These are phyloP conservation scores for Penicillium parvum DNA, from an alignment of 495 filamentous ascomycete species.

Conservation along the genomic window DNA sequence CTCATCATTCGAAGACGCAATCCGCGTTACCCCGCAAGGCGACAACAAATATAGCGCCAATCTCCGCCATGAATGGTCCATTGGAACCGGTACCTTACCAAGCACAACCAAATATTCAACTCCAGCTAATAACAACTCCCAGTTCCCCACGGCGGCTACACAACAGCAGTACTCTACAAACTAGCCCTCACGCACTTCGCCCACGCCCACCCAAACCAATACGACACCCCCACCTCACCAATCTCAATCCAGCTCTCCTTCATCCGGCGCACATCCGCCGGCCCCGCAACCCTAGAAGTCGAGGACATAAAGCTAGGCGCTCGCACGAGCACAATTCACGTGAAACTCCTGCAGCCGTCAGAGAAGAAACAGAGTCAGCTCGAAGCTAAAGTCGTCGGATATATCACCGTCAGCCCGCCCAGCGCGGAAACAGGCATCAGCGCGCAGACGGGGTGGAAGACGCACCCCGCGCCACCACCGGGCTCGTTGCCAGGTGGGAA, in stretches of 20 bases:
- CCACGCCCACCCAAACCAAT: conserved; percentile 54
- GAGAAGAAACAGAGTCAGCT: conserved; percentile 19
- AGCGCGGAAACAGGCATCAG: conserved; percentile 54
- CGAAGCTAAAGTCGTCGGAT: conserved; percentile 61
- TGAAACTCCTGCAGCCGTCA: conserved; percentile 52
- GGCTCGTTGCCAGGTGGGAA: conserved; percentile 20
- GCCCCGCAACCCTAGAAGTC: conserved; percentile 59
- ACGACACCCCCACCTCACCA: conserved; percentile 57
- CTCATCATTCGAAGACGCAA: conserved; percentile 54
- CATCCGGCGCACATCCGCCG: conserved; percentile 61
- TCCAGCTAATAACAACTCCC: not conserved
- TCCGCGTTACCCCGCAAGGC: conserved; percentile 48
- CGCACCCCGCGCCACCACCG: conserved; percentile 43
- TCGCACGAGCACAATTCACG: conserved; percentile 64
- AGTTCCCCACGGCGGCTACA: conserved; percentile 85
- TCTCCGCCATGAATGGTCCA: conserved; percentile 62
- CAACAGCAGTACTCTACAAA: conserved; percentile 59
- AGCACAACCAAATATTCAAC: not conserved
- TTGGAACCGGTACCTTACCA: conserved; percentile 55
- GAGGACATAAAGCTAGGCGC: conserved; percentile 70
- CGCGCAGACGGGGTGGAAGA: conserved; percentile 47
- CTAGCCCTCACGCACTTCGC: conserved; percentile 60
- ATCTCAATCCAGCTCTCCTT: conserved; percentile 66
- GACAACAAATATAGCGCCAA: conserved; percentile 57
- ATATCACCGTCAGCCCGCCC: conserved; percentile 64